Evolutionary conservation across 2,329 filamentous ascomycete species (phyloP), one percentile per base, ranked within the genome.

Genomic region (Raffaelea deltoideospora): DNA sequence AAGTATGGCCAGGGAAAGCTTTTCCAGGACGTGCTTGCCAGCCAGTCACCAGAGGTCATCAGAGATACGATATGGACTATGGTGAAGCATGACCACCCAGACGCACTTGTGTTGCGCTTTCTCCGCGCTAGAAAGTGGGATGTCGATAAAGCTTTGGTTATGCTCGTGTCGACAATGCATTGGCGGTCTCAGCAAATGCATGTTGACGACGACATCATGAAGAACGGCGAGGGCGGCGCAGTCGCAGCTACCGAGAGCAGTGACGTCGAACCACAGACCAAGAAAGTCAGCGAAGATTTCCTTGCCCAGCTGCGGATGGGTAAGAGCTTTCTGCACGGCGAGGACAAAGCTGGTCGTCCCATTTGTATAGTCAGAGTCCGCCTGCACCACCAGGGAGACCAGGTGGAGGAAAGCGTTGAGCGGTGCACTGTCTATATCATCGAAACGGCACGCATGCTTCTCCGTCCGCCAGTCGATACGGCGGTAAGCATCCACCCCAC

Each of bases 111-210:
- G 14, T 61, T 94, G 39, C 76, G 86, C 30, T 94, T 93, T 56
- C 63, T 94, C 39, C 69, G 86, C 35, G 86, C 86, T n/a, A 70
- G 86, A 32, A 93, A 93, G 59, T 98, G 90, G 90, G 85, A 98
- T 52, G 76, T 94, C 15, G 79, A 94, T 35, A 86, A 85, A 53
- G 90, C 90, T 4, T 67, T 96, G 20, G 71, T 94, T 46, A 98
- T 98, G 90, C 63, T 95, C 55, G 71, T 98, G 31, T 85, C 85
- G 3, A 94, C 90, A 1, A 83, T 96, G 72, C 80, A 84, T 54
- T 98, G 90, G 90, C 76, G 90, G 45, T 61, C 76, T 39, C 66
- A 70, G 27, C 84, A 93, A 41, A 79, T 90, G 67, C 76, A 84
- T 48, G 83, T 96, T 17, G 90, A 98, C 51, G 78, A 83, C 40